Base-by-base conservation (phyloP, 805 yeast genomes). In the Hanseniaspora vineae region DNA sequence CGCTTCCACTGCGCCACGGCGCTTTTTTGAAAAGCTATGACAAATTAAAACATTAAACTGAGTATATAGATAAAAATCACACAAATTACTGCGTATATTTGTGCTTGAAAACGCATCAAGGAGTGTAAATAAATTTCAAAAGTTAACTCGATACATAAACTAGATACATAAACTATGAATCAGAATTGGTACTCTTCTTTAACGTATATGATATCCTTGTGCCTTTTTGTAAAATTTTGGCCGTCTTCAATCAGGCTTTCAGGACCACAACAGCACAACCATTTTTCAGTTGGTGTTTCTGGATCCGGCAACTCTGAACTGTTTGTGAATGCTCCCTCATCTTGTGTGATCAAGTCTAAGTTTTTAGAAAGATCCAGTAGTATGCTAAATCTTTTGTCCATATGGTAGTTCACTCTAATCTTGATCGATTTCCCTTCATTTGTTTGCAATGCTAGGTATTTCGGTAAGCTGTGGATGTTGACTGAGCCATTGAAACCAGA, bases 1-100 rank as follows among this genome's bases (percentile, higher is more conserved):
- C 92, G 92, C 90, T 84, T 83, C 94, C 92, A 81, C 92, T 84
- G 90, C 92, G 90, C 90, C 90, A 84, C 88, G 83, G 83, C 88
- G 92, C 92, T 83, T 48, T 44, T 15, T 12, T 17, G 23, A 17
- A 14, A 35, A 40, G 39, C 23, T 32, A 3, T 9, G 9, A 15
- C 15, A 10, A 6, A 6, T 39, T 6, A n/a, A 33, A n/a, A 33
- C 12, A 6, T 13, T 10, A n/a, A 6, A 33, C 9, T n/a, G 37
- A 6, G 6, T n/a, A 33, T 33, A 33, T 33, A 33, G 15, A n/a
- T n/a, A n/a, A n/a, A n/a, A n/a, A n/a, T n/a, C n/a, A n/a, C n/a
- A n/a, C n/a, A n/a, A n/a, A n/a, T n/a, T n/a, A n/a, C n/a, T n/a
- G n/a, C n/a, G n/a, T n/a, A n/a, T n/a, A n/a, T n/a, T n/a, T n/a